Evolutionary conservation across 805 yeast genomes (phyloP), one percentile per base, ranked within the genome.

Genomic region (Ogataea wickerhamii): DNA sequence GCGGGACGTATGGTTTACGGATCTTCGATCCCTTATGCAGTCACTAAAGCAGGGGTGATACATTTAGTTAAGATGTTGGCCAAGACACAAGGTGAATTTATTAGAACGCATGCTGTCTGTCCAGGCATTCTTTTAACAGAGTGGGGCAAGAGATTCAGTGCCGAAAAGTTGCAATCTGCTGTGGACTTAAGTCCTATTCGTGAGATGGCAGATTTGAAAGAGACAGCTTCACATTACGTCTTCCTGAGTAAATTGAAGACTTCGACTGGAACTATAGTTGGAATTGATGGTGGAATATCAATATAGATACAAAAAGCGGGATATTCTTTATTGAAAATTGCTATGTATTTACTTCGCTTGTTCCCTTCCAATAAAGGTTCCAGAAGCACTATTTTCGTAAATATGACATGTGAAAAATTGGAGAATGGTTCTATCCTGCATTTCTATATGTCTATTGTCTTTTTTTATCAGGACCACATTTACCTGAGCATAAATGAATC

Each of bases 81-180:
- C 5, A 32, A 38, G 30, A 18, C 41, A 17, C 41, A 38, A 20
- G 37, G 41, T 14, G 18, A 18, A 5, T 33, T 28, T 12, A 23
- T 38, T n/a, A 27, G 41, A 23, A 23, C 28, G 4, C 41, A 38
- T 33, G 41, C 41, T 8, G 17, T 38, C 17, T 38, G 41, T 24
- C 41, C 41, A n/a, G 41, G 41, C 5, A 38, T 38, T 22, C 28
- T 38, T 24, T 8, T 38, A 13, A 38, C 41, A 7, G 41, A 38
- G 22, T 38, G 41, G 41, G 41, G 41, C 5, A 38, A 33, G 31
- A 20, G 34, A n/a, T 38, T 38, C 25, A 38, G 41, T 33, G 22
- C 28, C 2, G 41, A 38, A 21, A 38, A 38, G 34, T 28, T 38
- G 17, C 19, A 38, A 12, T 18, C 28, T 3, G 41, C 41, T 4